Percentiles rank a stretch among this genome's conserved stretches.
Evolutionary conservation across 1,139 yeast species (phyloP).

Genomic region (Hansenula sp.): DNA sequence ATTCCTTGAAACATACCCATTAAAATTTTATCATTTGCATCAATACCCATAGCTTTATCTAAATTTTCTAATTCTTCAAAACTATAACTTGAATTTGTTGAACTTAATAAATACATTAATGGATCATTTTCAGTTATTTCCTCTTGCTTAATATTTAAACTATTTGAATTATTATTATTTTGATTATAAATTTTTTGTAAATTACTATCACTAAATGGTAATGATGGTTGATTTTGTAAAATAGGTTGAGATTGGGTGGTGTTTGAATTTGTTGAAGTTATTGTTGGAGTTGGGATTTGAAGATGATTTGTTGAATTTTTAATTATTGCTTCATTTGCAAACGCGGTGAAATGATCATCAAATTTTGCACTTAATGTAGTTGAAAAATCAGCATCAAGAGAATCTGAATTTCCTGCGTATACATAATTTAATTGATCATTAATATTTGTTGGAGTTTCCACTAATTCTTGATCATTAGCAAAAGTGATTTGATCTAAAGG

Average conservation of each 20-base stretch:
- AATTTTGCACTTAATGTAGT: not conserved
- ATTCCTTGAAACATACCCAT: constrained; percentile 21
- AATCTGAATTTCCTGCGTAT: not conserved
- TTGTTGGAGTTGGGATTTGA: not conserved
- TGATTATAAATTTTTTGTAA: too few relatives aligned
- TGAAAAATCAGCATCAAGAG: not conserved
- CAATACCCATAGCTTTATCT: constrained; percentile 24
- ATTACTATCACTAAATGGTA: too few relatives aligned
- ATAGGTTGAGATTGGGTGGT: not conserved
- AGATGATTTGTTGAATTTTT: not conserved
- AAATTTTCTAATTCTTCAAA: constrained; percentile 21
- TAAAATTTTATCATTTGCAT: constrained; percentile 19
- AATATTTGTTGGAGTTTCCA: not conserved
- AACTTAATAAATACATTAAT: constrained; percentile 15
- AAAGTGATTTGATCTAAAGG: constrained; percentile 9
- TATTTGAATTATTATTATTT: not conserved
- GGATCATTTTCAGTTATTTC: constrained; percentile 15
- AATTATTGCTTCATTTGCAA: too few relatives aligned
- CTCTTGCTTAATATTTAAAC: not conserved
- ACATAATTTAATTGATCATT: not conserved
- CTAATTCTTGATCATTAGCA: not conserved
- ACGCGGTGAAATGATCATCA: too few relatives aligned
- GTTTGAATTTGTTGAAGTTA: not conserved
- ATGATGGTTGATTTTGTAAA: too few relatives aligned
- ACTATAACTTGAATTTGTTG: constrained; percentile 14